Conservation (phyloP, 176 grass and related monocot genomes). For the Raddia distichophylla region DNA sequence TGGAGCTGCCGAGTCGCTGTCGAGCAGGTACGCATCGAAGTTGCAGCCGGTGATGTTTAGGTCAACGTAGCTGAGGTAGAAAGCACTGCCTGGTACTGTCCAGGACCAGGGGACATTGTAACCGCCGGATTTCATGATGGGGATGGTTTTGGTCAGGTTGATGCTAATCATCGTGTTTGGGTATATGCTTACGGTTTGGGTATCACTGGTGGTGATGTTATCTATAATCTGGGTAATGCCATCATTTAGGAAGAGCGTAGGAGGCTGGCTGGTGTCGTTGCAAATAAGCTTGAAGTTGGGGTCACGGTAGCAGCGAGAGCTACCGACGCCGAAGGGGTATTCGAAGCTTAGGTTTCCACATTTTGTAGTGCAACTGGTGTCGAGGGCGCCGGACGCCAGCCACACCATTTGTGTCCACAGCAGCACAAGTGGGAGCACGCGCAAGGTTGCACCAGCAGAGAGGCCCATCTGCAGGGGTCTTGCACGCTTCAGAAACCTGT, state of each 20-base stretch:
- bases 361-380: neutral
- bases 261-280: neutral
- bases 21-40: neutral
- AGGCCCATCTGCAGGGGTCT: neutral
- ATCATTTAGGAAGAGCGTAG: neutral
- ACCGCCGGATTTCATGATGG: neutral
- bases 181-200: neutral
- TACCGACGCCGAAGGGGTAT: neutral
- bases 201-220: neutral
- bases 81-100: neutral
- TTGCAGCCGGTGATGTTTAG: neutral
- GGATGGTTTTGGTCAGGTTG: neutral
- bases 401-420: neutral
- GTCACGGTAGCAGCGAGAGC: neutral
- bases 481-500: neutral
- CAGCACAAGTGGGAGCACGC: neutral
- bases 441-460: neutral
- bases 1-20: neutral
- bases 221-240: neutral
- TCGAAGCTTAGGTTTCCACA: neutral
- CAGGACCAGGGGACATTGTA: neutral
- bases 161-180: neutral
- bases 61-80: accelerated
- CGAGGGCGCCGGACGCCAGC: neutral
- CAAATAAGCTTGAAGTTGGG: neutral